Evolutionary conservation across 1,139 yeast species (phyloP).

Genomic region (Geotrichum phurueaensis): DNA sequence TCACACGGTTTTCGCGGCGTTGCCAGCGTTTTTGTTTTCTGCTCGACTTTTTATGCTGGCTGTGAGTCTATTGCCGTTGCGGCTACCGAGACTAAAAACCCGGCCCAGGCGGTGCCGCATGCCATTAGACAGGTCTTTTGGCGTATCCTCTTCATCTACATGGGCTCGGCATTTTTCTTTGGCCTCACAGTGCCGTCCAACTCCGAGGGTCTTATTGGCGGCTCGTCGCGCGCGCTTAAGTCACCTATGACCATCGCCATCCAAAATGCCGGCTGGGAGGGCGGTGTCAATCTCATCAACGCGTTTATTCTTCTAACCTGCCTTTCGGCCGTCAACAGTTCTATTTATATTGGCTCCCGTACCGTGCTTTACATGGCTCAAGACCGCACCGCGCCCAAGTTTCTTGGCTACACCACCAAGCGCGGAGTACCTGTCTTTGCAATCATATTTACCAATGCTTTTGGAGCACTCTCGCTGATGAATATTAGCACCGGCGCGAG

Average conservation of each 20-base stretch:
- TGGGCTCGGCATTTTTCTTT: slow-evolving; percentile 69
- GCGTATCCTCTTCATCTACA: slow-evolving; percentile 75
- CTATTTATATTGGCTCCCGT: slow-evolving; percentile 58
- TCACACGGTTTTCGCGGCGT: slow-evolving; percentile 60
- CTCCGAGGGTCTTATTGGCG: slow-evolving; percentile 44
- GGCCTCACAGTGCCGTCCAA: slow-evolving; percentile 79
- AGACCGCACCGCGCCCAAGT: slow-evolving; percentile 56
- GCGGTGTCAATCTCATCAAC: slow-evolving; percentile 65
- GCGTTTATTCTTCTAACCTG: slow-evolving; percentile 67
- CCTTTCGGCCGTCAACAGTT: slow-evolving; percentile 68
- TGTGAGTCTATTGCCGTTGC: slow-evolving; percentile 84
- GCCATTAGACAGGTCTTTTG: slow-evolving; percentile 79
- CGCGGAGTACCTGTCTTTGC: slow-evolving; percentile 57
- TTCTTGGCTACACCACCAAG: slow-evolving; percentile 49
- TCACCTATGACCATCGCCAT: slow-evolving; percentile 78
- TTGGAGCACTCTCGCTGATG: slow-evolving; percentile 53
- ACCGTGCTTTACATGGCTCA: slow-evolving; percentile 53
- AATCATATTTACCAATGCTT: slow-evolving; percentile 40
- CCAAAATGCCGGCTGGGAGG: slow-evolving; percentile 58
- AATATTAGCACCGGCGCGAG: slow-evolving; percentile 58
- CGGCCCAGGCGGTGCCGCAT: slow-evolving; percentile 75
- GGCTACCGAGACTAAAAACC: slow-evolving; percentile 83
- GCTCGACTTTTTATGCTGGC: slow-evolving; percentile 61
- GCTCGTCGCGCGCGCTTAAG: slow-evolving; percentile 44
- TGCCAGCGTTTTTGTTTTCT: slow-evolving; percentile 63